Base-by-base conservation (phyloP, 148 eudicot genomes). In the Limonium bicolor region DNA sequence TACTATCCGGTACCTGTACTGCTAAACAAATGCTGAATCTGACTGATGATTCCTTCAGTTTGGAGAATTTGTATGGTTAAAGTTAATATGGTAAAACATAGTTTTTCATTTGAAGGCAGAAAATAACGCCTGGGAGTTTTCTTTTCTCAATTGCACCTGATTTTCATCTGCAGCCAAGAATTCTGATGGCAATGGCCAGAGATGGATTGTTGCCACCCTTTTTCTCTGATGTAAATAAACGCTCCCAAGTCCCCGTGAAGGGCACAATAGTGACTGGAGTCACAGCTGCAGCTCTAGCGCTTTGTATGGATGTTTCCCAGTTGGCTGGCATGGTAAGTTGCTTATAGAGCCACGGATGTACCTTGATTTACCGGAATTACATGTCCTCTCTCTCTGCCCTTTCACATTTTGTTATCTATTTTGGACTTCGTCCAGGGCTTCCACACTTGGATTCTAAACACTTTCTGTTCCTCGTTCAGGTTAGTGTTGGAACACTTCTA, bases 161-260 rank as follows among this genome's bases (percentile, higher is more conserved):
- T 39, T 59, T 51, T 47, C n/a, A n/a, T n/a, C n/a, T n/a, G n/a
- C 77, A 78, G 96, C 94, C 96, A 24, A 71, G 96, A 27, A 79
- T 87, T 50, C 67, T 82, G 51, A 76, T 87, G 96, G 96, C 94
- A 53, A 87, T 87, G 96, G 80, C 96, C 22, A 79, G 96, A 72
- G 94, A 87, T 57, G 96, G 96, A 47, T 58, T 87, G 70, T 61
- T 87, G 56, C 96, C 96, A 38, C 59, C 96, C 17, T 79, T 87
- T 50, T 87, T 87, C 54, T 87, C 90, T 10, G 90, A 87, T 47
- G 83, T 87, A 41, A 73, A 71, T 67, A 70, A 61, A 44, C 53
- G 46, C 37, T 64, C 96, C 17, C 82, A 87, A 66, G 90, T 87
- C 56, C 96, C 96, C 36, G 66, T 87, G 21, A 82, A 87, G 61